phyloP scores from a whole-genome alignment of 352 stramenopile species.

The Stramenopiles sp. region DNA sequence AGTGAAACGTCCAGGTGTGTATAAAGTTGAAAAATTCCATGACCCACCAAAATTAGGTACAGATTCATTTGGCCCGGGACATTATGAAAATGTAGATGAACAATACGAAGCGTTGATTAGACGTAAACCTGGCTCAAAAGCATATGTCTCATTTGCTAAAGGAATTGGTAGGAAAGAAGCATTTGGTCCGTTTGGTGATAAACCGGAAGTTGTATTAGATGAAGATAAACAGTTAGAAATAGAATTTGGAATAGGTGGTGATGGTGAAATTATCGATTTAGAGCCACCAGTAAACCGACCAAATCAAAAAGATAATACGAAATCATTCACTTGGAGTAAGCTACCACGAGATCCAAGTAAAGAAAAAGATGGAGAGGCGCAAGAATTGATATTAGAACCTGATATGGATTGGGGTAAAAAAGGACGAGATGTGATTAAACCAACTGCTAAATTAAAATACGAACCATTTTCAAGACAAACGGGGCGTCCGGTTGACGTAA shows the following conservation, averaged over 20 bases:
- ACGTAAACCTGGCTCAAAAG: neutral
- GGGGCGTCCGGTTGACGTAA: neutral
- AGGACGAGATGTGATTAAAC: neutral
- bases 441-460: neutral
- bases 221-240: too few species aligned
- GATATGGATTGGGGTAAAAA: conserved; percentile 1
- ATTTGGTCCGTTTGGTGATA: neutral
- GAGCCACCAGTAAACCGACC: neutral
- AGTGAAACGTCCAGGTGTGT: neutral
- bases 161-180: neutral
- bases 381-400: neutral
- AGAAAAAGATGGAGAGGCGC: neutral
- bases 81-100: neutral
- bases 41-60: neutral
- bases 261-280: neutral
- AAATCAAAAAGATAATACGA: neutral
- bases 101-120: neutral
- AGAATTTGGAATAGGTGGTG: neutral
- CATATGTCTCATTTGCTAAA: neutral
- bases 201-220: neutral
- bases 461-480: neutral
- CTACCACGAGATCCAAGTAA: neutral
- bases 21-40: neutral
- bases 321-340: neutral
- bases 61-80: neutral